These are phyloP conservation scores for Barnettozyma botsteinii DNA, from an alignment of 805 yeast genomes.

Conservation along the genomic window DNA sequence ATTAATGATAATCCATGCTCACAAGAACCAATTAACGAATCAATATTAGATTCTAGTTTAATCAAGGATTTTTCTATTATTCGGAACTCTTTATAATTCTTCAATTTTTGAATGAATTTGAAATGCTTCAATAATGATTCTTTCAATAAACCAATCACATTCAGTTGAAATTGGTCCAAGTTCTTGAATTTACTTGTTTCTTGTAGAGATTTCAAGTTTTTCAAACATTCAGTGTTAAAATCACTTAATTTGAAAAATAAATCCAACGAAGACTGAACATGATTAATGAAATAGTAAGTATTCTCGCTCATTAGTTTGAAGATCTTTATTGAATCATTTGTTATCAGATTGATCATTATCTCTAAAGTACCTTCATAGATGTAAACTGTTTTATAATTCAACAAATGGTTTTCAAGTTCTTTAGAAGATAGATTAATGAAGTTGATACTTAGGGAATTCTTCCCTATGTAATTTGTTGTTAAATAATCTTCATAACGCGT, in stretches of 20 bases:
- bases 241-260: conserved; percentile 6
- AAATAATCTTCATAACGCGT: not conserved
- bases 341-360: not conserved
- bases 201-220: not conserved
- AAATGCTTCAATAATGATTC: not conserved
- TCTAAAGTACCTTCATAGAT: not conserved
- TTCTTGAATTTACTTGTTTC: not conserved
- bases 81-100: conserved; percentile 1
- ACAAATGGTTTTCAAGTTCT: conserved; percentile 3
- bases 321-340: conserved; percentile 1
- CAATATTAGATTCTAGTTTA: not conserved
- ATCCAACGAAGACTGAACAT: conserved; percentile 4
- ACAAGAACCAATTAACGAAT: conserved; percentile 5
- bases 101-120: not conserved
- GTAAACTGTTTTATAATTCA: not conserved
- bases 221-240: not conserved
- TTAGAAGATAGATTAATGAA: conserved; percentile 1
- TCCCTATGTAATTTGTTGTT: not conserved
- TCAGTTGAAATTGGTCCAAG: not conserved
- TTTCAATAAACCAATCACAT: not conserved
- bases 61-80: not conserved
- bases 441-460: not conserved
- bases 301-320: not conserved
- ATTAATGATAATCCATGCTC: not conserved
- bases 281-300: conserved; percentile 1